Base-by-base conservation (phyloP, 2,329 filamentous ascomycete species). In the Acarospora socialis region DNA sequence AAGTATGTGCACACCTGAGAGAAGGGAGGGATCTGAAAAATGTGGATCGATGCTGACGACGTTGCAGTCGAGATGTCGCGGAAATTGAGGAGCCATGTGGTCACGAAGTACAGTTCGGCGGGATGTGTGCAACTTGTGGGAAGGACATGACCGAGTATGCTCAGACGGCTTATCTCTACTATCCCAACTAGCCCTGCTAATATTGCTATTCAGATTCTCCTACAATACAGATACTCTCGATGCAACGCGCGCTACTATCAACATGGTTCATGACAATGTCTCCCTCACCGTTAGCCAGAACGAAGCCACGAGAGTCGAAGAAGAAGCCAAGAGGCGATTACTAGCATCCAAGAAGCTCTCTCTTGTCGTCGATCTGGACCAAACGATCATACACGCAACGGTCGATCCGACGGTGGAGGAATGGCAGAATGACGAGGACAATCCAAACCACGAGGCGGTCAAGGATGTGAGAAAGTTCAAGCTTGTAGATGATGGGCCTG, bases 371-470 rank as follows among this genome's bases (percentile, higher is more conserved):
- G 90, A 98, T 65, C 66, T 98, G 33, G 90, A 98, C 53, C 87
- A 95, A 61, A 98, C 90, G 35, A 90, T 98, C 48, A 98, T 98
- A 44, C 90, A 98, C 55, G 90, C 90, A 16, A 93, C 84, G 40
- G 92, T 95, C 48, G 90, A 98, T 46, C 87, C 86, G 5, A 98
- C 90, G 0, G 77, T 98, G 33, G 84, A 78, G 41, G 87, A 98
- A 53, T 98, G 90, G 90, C 81, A 92, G 63, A 69, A 73, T 30
- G 86, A 98, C 53, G 73, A 77, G 15, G 67, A 73, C 3, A 94
- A 92, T 45, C 84, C 90, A 12, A 98, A 98, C 47, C 76, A 94
- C 53, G 73, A 81, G 13, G 82, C 86, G 4, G 77, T 98, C 46
- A 86, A 84, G 52, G 79, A 93, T 40, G 86, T 98, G 22, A 68